These are phyloP conservation scores for Neonectria hederae DNA, from an alignment of 2,329 filamentous ascomycete genomes.

Conservation along the genomic window DNA sequence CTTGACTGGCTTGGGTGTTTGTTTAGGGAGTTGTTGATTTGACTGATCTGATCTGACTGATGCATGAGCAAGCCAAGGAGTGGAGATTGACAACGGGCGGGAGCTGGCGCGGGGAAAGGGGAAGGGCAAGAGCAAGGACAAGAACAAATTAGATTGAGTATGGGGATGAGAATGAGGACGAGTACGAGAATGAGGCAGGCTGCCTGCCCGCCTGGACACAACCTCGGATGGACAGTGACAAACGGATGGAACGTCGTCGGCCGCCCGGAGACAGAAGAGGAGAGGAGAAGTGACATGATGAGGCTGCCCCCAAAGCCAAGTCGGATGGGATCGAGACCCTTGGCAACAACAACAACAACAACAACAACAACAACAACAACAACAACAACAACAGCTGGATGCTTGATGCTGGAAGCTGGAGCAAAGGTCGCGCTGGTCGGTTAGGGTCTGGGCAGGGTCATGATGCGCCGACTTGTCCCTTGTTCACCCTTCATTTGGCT, in stretches of 20 bases:
- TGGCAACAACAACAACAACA: not conserved
- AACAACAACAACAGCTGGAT: not conserved
- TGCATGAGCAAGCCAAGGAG: not conserved
- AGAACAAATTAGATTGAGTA: not conserved
- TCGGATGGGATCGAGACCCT: not conserved
- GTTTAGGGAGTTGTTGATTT: slow-evolving; percentile 5
- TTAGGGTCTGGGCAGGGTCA: not conserved
- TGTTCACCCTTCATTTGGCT: not conserved
- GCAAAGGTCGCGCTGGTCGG: too few species aligned
- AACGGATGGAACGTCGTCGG: slow-evolving; percentile 15
- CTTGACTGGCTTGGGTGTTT: slow-evolving; percentile 4
- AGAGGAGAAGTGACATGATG: slow-evolving; percentile 5
- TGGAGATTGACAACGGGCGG: not conserved
- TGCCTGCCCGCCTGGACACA: too few species aligned
- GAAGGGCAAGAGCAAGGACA: not conserved
- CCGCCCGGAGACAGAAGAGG: slow-evolving; percentile 6
- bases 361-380: not conserved
- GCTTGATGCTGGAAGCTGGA: not conserved
- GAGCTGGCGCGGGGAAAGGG: not conserved
- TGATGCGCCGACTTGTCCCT: not conserved
- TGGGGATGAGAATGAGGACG: not conserved
- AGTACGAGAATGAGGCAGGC: not conserved
- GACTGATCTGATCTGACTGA: not conserved
- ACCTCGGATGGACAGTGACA: slow-evolving; percentile 15
- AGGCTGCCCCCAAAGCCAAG: slow-evolving; percentile 1